Evolutionary conservation across 345 rosid genomes (phyloP), one percentile per base, ranked within the genome.

Genomic region (Firmiana major): DNA sequence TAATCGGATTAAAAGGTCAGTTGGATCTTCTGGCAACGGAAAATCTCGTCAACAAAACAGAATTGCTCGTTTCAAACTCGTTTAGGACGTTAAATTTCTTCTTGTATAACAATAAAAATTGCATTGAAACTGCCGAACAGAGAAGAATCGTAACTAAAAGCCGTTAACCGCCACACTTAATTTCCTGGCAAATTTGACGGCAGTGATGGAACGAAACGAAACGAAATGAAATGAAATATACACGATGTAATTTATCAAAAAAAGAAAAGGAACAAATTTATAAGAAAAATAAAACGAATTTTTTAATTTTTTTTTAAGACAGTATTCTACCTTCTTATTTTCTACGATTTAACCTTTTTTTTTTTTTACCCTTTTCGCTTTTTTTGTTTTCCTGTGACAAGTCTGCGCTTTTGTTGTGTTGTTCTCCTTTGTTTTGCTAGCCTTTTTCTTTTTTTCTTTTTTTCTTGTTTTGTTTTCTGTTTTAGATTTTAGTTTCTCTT

Each of bases 291-390:
- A 4, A 16, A 51, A 51, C n/a, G n/a, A 51, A 48, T 1, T 13
- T 48, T 48, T 48, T 13, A 15, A 46, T 31, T 16, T 51, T 19
- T 19, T 9, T 38, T 13, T 13, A 5, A 28, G 19, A 42, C 43
- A 57, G 19, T 48, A 19, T 75, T 53, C 76, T 54, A 80, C 76
- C 84, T 75, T 8, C 72, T 34, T 75, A 80, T 46, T 68, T 63
- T 67, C 13, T 62, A 48, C 46, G n/a, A 51, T 16, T 46, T 38
- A 38, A 19, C 26, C 17, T 11, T 74, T 22, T 42, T 28, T n/a
- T 1, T n/a, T 34, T 46, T 59, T 31, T 43, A 43, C 45, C 9
- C 9, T 43, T 21, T 51, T 9, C 62, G 17, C 28, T 28, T 63
- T 53, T 73, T 73, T 6, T 28, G 22, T 58, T 9, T 60, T 67